Evolutionary conservation across 2,329 filamentous ascomycete species (phyloP), one percentile per base, ranked within the genome.

Genomic region (Cryphonectria japonica): DNA sequence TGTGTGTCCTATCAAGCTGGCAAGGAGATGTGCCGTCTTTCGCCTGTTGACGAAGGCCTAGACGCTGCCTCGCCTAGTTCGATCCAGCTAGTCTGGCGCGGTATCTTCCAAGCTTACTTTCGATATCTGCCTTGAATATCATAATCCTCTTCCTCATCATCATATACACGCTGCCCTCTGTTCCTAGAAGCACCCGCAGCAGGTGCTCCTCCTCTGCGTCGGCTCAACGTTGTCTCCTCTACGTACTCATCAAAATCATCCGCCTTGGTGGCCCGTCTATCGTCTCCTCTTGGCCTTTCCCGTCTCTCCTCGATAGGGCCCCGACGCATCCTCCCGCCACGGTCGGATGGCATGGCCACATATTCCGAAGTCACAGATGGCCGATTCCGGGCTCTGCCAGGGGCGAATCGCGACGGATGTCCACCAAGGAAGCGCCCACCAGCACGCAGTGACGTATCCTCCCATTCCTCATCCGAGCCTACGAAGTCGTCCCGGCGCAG

Each of bases 401-500:
- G 43, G 16, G 43, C 8, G 16, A 6, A 22, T 50, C 43, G 43
- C 19, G 43, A 22, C 43, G 43, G 43, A 50, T 50, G 43, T 6
- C 43, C 43, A 22, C 43, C 19, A 19, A 50, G 43, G 43, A 50
- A 19, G 16, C 43, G 43, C 19, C 43, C 19, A 1, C 19, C 43
- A 19, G 6, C 43, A 4, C 43, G 43, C 43, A 16, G 43, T 8
- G 43, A 22, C 19, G 6, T 5, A 50, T 22, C 43, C 5, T 22
- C 43, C 43, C 43, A 50, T 50, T 22, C 43, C 2, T 50, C 43
- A 19, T 50, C 43, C 43, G 43, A 50, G 43, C 16, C 43, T 22
- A 50, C 43, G 29, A 41, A 69, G 2, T 54, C n/a, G 34, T 71
- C 66, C 7, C 59, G 66, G 22, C 66, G 67, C 26, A 69, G 6